Percentiles rank a stretch among this genome's conserved stretches.
Evolutionary conservation across 2,329 filamentous ascomycete species (phyloP).

Genomic region (Didymella pomorum): DNA sequence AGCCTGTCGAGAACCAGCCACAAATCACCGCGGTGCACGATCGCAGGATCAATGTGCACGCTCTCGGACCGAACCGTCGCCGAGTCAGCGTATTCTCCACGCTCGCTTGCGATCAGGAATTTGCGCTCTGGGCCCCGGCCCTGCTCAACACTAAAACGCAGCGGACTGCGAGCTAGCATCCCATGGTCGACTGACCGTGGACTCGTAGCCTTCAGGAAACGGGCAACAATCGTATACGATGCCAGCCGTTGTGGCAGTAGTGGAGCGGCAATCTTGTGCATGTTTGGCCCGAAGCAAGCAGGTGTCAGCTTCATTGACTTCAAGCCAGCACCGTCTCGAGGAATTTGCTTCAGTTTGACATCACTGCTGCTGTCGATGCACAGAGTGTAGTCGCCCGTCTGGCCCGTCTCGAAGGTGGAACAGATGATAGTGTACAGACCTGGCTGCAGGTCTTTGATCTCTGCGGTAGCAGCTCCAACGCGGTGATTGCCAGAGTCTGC

Average conservation of each 20-base stretch:
- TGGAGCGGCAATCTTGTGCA: slow-evolving; percentile 63
- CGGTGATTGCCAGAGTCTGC: slow-evolving; percentile 89
- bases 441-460: slow-evolving; percentile 66
- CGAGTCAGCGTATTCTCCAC: slow-evolving; percentile 77
- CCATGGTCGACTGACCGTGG: slow-evolving; percentile 38
- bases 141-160: slow-evolving; percentile 76
- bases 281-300: slow-evolving; percentile 59
- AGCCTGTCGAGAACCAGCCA: slow-evolving; percentile 86
- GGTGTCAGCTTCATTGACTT: slow-evolving; percentile 68
- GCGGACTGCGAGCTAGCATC: slow-evolving; percentile 54
- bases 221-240: slow-evolving; percentile 65
- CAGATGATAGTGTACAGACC: slow-evolving; percentile 88
- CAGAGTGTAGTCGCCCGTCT: slow-evolving; percentile 77
- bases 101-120: slow-evolving; percentile 70
- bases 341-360: slow-evolving; percentile 67
- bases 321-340: slow-evolving; percentile 77
- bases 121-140: slow-evolving; percentile 74
- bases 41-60: slow-evolving; percentile 75
- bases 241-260: slow-evolving; percentile 65
- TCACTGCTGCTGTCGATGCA: slow-evolving; percentile 72
- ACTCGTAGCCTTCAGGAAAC: slow-evolving; percentile 50
- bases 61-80: slow-evolving; percentile 73
- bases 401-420: slow-evolving; percentile 86
- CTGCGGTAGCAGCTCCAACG: slow-evolving; percentile 76
- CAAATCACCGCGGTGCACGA: slow-evolving; percentile 64